Base-by-base conservation (phyloP, 352 stramenopile genomes). In the Plasmopara viticola region DNA sequence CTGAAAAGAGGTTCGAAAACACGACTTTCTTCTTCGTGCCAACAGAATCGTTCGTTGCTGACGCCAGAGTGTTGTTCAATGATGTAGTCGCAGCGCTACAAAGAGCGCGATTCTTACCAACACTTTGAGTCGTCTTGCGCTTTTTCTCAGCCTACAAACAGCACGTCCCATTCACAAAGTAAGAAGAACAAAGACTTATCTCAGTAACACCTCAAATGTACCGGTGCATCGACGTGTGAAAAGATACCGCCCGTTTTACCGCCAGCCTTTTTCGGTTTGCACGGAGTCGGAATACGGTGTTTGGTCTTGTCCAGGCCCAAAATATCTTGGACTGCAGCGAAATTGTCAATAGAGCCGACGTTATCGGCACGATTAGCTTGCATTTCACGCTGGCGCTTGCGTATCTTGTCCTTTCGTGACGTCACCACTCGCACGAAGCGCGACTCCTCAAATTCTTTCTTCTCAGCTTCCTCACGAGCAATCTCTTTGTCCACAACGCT, bases 271-370 rank as follows among this genome's bases (percentile, higher is more conserved):
- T 83, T 82, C 9, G 55, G 37, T 15, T 76, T 66, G 45, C 63
- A 58, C 4, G 66, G 56, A n/a, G 76, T 64, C 0, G 76, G 70
- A 34, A 85, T 83, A 34, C 74, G 76, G 49, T 86, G 77, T 51
- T 89, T 93, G 37, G 44, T 64, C 53, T 87, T 87, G 66, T 87
- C 76, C 47, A 86, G 55, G 14, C 67, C 79, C 42, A 94, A 50
- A 33, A 89, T 87, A 34, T 90, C 76, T 35, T 91, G 80, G 33
- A 94, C 80, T 0, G 68, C 79, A 0, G 80, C 83, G 53, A 94
- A 94, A 56, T 91, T 94, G 64, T 94, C 83, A 62, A 94, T 94
- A n/a, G 70, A 81, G 9, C 69, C 75, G 51, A 94, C 81, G 17
- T 86, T 66, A 51, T 89, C 83, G 37, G 76, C 69, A 28, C 77